These are phyloP conservation scores for Dioscorea cayenensis DNA, from an alignment of 116 monocot species.

Conservation along the genomic window DNA sequence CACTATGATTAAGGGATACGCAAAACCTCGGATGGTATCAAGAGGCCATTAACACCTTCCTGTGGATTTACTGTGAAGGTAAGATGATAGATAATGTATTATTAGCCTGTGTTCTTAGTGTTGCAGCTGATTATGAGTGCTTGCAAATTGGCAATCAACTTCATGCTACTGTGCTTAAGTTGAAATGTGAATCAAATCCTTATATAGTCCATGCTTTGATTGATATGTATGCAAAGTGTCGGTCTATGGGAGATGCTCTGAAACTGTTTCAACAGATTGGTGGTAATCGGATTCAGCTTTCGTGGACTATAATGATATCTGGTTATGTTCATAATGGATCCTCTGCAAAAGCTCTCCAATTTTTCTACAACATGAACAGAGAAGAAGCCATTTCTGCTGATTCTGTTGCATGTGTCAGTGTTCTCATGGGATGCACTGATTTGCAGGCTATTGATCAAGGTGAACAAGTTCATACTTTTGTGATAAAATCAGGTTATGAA, in stretches of 20 bases:
- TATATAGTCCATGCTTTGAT: slow-evolving; percentile 13
- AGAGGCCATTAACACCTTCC: slow-evolving; percentile 8
- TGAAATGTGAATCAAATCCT: neutral
- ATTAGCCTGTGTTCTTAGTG: slow-evolving; percentile 10
- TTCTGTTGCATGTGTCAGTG: slow-evolving; percentile 11
- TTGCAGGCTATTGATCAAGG: slow-evolving; percentile 7
- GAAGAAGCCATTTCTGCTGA: slow-evolving; percentile 5
- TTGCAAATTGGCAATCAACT: slow-evolving; percentile 6
- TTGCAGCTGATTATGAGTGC: slow-evolving; percentile 3
- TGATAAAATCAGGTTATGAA: slow-evolving; percentile 18
- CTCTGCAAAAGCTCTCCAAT: slow-evolving; percentile 6
- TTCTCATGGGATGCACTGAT: slow-evolving; percentile 17
- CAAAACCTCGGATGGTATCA: slow-evolving; percentile 4
- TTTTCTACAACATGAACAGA: slow-evolving; percentile 15
- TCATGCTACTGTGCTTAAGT: slow-evolving; percentile 13
- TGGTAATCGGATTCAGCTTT: neutral
- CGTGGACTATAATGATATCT: slow-evolving; percentile 18
- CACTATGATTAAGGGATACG: slow-evolving; percentile 13
- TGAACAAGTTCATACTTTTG: slow-evolving; percentile 23
- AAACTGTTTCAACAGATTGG: slow-evolving; percentile 13
- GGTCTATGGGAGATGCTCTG: slow-evolving; percentile 7
- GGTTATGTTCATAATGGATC: slow-evolving; percentile 17
- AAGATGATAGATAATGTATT: slow-evolving; percentile 4
- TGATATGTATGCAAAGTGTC: slow-evolving; percentile 26
- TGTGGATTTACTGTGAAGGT: neutral